phyloP scores from a whole-genome alignment of 2,329 filamentous ascomycete species.

The Phialophora chinensis region DNA sequence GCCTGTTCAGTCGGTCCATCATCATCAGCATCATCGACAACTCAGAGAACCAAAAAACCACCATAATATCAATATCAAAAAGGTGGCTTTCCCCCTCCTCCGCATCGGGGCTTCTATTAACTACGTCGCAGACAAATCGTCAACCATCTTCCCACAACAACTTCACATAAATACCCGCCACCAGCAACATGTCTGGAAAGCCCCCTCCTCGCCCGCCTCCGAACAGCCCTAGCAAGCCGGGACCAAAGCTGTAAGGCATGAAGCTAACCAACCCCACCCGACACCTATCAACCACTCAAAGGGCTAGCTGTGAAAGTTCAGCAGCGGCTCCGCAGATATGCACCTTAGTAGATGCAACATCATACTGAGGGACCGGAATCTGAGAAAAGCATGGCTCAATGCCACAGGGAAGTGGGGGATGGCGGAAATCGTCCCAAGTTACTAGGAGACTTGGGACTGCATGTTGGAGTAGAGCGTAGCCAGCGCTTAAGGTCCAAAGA shows the following conservation, averaged over 20 bases:
- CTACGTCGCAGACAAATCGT: background rate
- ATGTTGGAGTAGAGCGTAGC: background rate
- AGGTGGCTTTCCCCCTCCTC: background rate
- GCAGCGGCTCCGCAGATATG: background rate
- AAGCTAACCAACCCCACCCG: background rate
- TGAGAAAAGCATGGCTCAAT: background rate
- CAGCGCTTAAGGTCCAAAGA: background rate
- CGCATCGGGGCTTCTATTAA: background rate
- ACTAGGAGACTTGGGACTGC: background rate
- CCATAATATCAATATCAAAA: background rate
- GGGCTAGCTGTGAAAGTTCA: background rate
- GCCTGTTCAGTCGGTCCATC: background rate
- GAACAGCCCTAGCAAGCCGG: background rate
- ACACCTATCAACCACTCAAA: background rate
- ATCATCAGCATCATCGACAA: background rate
- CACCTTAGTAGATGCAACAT: background rate
- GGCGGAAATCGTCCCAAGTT: background rate
- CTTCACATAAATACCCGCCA: background rate
- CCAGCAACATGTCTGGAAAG: background rate
- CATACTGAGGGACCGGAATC: background rate
- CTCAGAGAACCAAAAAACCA: background rate
- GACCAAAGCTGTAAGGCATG: background rate
- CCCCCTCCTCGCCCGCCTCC: too few relatives aligned
- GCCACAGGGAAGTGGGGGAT: background rate
- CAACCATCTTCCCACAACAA: background rate